Evolutionary conservation across 2,329 filamentous ascomycete genomes (phyloP), one percentile per base, ranked within the genome.

Genomic region (Colletotrichum eleusines): DNA sequence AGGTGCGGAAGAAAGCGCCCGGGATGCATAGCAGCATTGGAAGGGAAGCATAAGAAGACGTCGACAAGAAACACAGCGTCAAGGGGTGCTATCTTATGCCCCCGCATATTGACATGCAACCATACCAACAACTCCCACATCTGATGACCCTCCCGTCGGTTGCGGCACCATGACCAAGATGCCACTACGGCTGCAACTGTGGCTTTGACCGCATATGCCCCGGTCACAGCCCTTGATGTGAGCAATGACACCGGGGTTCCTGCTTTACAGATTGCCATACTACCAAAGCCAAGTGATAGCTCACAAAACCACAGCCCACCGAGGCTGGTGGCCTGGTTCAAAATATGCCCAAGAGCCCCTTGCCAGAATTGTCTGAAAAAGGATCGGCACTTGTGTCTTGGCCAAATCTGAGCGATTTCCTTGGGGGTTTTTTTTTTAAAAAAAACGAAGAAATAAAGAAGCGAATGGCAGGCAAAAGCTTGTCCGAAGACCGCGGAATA

Each of bases 261-360:
- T 16, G 44, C 14, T 16, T 42, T 14, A n/a, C n/a, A 18, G n/a
- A 23, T 12, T n/a, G n/a, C 31, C 2, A 38, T n/a, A 23, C 23
- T 11, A 9, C 44, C 5, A 6, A 14, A 46, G 26, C 23, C 63
- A 31, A 26, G 20, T 55, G 48, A 55, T 33, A 26, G 9, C 31
- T 66, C 61, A 59, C 20, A 42, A n/a, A 53, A 44, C 28, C n/a
- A 26, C n/a, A 40, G 42, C 28, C 44, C 38, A 33, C 31, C 18
- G 38, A 38, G 40, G 28, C 18, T 23, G 42, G 42, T 6, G 5
- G 48, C 42, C 26, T 40, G 40, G 44, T 51, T 31, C 23, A 5
- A 5, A 31, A 16, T 20, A 33, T 46, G 26, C 20, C 7, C 23
- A 20, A 35, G 26, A 55, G 33, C 18, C 5, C 38, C 23, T 55